phyloP scores from a whole-genome alignment of 805 yeast genomes.

The Candida glaebosa region DNA sequence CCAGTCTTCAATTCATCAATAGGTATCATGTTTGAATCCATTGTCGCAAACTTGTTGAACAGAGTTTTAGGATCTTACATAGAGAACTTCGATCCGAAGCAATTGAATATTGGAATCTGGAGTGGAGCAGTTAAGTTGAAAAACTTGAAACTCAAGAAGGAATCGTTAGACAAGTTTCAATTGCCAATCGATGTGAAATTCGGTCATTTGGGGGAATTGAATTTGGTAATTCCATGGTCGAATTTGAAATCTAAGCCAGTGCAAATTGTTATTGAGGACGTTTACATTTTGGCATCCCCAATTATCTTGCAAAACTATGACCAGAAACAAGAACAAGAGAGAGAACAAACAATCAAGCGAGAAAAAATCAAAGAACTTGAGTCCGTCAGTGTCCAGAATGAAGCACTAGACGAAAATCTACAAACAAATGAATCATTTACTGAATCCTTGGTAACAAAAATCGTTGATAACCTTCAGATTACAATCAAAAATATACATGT shows the following conservation, averaged over 20 bases:
- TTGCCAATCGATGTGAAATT: constrained; percentile 83
- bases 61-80: constrained; percentile 70
- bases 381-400: constrained; percentile 50
- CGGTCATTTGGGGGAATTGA: constrained; percentile 87
- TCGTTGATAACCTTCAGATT: constrained; percentile 88
- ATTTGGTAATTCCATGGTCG: constrained; percentile 95
- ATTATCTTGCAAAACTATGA: constrained; percentile 54
- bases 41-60: constrained; percentile 61
- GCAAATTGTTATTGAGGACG: constrained; percentile 80
- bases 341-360: constrained; percentile 59
- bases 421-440: constrained; percentile 76
- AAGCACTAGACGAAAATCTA: constrained; percentile 26
- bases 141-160: constrained; percentile 76
- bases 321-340: constrained; percentile 54
- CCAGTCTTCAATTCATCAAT: background rate
- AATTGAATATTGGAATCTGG: constrained; percentile 94
- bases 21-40: constrained; percentile 54
- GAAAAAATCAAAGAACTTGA: constrained; percentile 68
- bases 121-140: constrained; percentile 90
- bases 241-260: constrained; percentile 91
- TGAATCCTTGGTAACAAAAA: constrained; percentile 81
- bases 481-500: constrained; percentile 89
- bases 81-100: constrained; percentile 94
- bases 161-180: constrained; percentile 81
- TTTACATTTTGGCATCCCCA: constrained; percentile 78